Base-by-base conservation (phyloP, 768 basidiomycete genomes). In the Lyophyllum shimeji region DNA sequence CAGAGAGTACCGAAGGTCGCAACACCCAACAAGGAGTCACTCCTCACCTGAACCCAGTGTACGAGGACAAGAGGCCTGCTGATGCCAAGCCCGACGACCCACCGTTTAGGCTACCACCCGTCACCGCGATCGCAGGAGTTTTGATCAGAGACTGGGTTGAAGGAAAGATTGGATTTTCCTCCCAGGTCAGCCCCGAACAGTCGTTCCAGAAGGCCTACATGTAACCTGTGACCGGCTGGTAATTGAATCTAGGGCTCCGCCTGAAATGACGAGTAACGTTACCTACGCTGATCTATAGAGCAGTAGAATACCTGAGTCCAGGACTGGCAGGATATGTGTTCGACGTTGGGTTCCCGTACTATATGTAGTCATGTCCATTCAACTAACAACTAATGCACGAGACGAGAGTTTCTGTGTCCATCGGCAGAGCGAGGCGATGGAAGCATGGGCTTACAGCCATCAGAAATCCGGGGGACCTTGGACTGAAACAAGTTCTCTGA, bases 61-160 rank as follows among this genome's bases (percentile, higher is more conserved):
- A 65, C 15, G 65, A 64, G 25, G 55, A 65, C 29, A 40, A 69
- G 13, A 66, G 15, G 15, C 6, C 15, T 12, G 34, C 34, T 37
- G 34, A 37, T 37, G 29, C 29, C 9, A 29, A 72, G 59, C 39
- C 21, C 7, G 74, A 71, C 24, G 81, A 80, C 46, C 78, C 82
- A 4, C 74, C 82, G 7, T 87, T 94, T 71, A 82, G 81, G 59
- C 71, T 95, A n/a, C 93, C 94, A 1, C 87, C 90, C 7, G 65
- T 67, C 1, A 87, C 83, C 21, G 89, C 92, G 7, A 87, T 95
- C 53, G 93, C 89, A 0, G 94, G 94, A n/a, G 83, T 90, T 27
- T 69, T 96, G 65, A 89, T 96, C 62, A 75, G 82, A 47, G 83
- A 93, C 52, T 95, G 94, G 94, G 87, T 78, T 5, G 81, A 85